Evolutionary conservation across 2,329 filamentous ascomycete species (phyloP).

Genomic region (Xylariaceae sp.): DNA sequence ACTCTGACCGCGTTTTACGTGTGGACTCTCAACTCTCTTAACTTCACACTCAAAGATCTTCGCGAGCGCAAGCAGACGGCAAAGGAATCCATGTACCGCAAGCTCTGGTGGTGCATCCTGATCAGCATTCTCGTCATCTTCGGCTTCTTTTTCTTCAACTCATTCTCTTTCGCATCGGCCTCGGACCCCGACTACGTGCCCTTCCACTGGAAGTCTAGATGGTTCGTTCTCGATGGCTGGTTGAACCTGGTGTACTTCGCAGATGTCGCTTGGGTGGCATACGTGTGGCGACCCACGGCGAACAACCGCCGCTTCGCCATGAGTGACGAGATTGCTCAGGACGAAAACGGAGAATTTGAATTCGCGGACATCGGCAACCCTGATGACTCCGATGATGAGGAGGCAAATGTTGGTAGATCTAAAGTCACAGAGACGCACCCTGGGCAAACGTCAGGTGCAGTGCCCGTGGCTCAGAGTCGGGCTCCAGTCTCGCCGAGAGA

Average conservation of each 20-base stretch:
- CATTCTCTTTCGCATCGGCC: constrained; percentile 85
- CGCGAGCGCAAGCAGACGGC: constrained; percentile 88
- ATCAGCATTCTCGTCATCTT: constrained; percentile 93
- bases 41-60: constrained; percentile 94
- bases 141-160: constrained; percentile 98
- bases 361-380: constrained; percentile 85
- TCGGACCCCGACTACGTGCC: constrained; percentile 87
- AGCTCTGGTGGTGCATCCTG: constrained; percentile 97
- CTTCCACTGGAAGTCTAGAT: constrained; percentile 93
- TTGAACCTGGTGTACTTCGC: constrained; percentile 93
- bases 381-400: constrained; percentile 61
- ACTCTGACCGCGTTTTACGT: constrained; percentile 97
- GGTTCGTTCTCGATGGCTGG: constrained; percentile 98
- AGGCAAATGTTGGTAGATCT: constrained; percentile 46
- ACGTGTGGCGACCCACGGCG: constrained; percentile 92
- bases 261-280: constrained; percentile 89
- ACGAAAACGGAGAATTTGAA: constrained; percentile 93
- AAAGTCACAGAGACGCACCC: constrained; percentile 30
- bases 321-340: constrained; percentile 98
- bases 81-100: constrained; percentile 95
- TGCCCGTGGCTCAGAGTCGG: constrained; percentile 12
- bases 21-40: constrained; percentile 96
- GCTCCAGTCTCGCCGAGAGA: constrained; percentile 51
- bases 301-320: constrained; percentile 98
- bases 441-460: constrained; percentile 14